Percentiles rank a stretch among this genome's conserved stretches.
phyloP scores from a whole-genome alignment of 164 flowering plant species.

The Taxillus chinensis region DNA sequence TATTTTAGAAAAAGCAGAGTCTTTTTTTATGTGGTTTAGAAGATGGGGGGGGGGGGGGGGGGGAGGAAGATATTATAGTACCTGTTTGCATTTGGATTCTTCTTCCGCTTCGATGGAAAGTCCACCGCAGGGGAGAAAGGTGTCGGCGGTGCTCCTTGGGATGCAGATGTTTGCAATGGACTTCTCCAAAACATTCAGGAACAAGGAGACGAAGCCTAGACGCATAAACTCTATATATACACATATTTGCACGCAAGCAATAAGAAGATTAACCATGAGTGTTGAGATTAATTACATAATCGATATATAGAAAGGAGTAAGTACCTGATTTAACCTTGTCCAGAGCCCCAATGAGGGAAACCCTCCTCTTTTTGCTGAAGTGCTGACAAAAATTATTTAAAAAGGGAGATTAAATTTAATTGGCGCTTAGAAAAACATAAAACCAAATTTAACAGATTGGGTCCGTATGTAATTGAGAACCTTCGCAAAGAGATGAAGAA shows the following conservation, averaged over 20 bases:
- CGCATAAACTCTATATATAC: slow-evolving; percentile 48
- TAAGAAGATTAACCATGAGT: too few species aligned
- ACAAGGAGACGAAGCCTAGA: slow-evolving; percentile 53
- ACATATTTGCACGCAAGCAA: not conserved
- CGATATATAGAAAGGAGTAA: too few species aligned
- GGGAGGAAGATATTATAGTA: too few species aligned
- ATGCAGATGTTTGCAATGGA: slow-evolving; percentile 50
- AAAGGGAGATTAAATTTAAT: too few species aligned
- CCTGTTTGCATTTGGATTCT: slow-evolving; percentile 28
- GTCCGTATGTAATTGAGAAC: slow-evolving; percentile 9
- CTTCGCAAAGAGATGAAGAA: slow-evolving; percentile 35
- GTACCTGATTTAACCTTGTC: slow-evolving; percentile 53
- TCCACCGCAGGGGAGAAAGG: slow-evolving; percentile 45
- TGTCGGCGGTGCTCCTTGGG: slow-evolving; percentile 21
- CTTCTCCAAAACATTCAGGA: slow-evolving; percentile 30
- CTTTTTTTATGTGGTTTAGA: too few species aligned
- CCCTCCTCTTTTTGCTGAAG: slow-evolving; percentile 29
- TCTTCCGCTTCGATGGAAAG: slow-evolving; percentile 18
- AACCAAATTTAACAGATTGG: not conserved
- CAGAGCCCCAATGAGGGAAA: slow-evolving; percentile 37
- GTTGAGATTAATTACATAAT: too few species aligned
- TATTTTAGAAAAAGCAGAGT: too few species aligned
- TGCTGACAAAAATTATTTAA: slow-evolving; percentile 18
- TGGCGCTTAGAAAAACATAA: not conserved
- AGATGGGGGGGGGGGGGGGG: too few species aligned